These are phyloP conservation scores for Nelumbo lutea DNA, from an alignment of 164 flowering plant genomes.

Conservation along the genomic window DNA sequence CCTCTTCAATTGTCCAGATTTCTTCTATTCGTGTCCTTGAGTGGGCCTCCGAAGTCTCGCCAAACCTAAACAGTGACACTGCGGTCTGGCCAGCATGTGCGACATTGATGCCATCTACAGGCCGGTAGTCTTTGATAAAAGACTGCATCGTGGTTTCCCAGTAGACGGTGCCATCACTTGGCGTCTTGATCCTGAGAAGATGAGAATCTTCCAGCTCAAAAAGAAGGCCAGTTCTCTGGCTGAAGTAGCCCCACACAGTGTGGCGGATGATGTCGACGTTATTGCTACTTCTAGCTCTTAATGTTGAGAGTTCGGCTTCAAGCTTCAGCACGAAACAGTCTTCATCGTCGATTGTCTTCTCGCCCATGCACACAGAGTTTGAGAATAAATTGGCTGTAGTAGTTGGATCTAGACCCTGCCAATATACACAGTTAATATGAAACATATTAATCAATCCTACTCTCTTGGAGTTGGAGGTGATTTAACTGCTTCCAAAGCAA, in stretches of 20 bases:
- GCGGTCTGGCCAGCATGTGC: conserved; percentile 69
- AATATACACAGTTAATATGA: neutral
- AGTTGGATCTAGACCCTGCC: conserved; percentile 93
- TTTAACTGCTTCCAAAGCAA: too few species aligned
- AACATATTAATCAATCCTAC: neutral
- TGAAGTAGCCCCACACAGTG: conserved; percentile 89
- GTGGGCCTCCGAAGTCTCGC: conserved; percentile 53
- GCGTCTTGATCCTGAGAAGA: conserved; percentile 56
- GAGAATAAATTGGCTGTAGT: conserved; percentile 72
- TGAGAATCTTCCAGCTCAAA: conserved; percentile 75
- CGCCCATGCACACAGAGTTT: conserved; percentile 67
- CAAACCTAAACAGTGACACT: conserved; percentile 68
- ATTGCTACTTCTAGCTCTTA: conserved; percentile 67
- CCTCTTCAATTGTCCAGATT: conserved; percentile 77
- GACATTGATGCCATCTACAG: conserved; percentile 68
- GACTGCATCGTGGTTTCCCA: conserved; percentile 97
- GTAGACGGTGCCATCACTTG: conserved; percentile 41
- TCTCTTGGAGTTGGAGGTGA: too few species aligned
- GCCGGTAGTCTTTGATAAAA: conserved; percentile 54
- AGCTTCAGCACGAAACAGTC: conserved; percentile 85
- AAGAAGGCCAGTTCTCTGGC: conserved; percentile 83
- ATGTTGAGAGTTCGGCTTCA: conserved; percentile 47
- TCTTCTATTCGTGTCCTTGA: conserved; percentile 84
- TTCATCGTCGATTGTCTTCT: conserved; percentile 61
- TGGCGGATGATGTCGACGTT: conserved; percentile 76